These are phyloP conservation scores for Candida adriatica DNA, from an alignment of 805 yeast species.

Conservation along the genomic window DNA sequence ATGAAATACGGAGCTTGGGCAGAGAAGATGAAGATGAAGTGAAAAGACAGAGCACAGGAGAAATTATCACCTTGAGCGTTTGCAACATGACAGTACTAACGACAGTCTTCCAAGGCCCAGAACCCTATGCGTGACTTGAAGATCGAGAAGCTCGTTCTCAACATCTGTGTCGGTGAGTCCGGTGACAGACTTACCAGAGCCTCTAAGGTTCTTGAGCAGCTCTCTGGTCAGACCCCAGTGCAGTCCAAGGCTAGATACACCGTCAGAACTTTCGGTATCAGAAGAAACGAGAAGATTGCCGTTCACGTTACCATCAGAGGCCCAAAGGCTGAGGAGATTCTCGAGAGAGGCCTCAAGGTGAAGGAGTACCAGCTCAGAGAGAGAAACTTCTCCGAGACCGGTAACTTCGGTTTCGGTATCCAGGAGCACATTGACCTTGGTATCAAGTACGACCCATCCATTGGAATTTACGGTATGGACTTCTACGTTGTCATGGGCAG, in stretches of 20 bases:
- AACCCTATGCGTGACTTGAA: slow-evolving; percentile 98
- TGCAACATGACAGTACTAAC: slow-evolving; percentile 13
- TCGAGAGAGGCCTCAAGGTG: slow-evolving; percentile 99
- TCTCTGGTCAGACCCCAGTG: slow-evolving; percentile 99
- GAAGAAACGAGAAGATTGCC: slow-evolving; percentile 99
- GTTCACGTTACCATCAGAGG: slow-evolving; percentile 99
- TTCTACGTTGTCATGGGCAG: slow-evolving; percentile 99
- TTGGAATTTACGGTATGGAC: slow-evolving; percentile 99
- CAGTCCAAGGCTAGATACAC: slow-evolving; percentile 99
- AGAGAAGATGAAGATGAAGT: not conserved
- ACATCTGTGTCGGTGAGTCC: slow-evolving; percentile 99
- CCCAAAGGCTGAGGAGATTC: slow-evolving; percentile 99
- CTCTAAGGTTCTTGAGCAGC: slow-evolving; percentile 98
- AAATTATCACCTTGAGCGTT: not conserved
- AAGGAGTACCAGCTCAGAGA: slow-evolving; percentile 96
- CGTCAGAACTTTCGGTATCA: slow-evolving; percentile 99
- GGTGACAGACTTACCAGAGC: slow-evolving; percentile 99
- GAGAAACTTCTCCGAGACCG: slow-evolving; percentile 96
- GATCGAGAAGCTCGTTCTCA: slow-evolving; percentile 98
- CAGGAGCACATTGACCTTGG: slow-evolving; percentile 99
- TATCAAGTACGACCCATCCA: slow-evolving; percentile 99
- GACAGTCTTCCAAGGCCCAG: slow-evolving; percentile 52
- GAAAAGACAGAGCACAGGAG: not conserved
- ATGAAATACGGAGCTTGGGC: too few species aligned
- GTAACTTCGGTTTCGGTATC: slow-evolving; percentile 99